Evolutionary conservation across 495 filamentous ascomycete genomes (phyloP).

Genomic region (Poronia punctata): DNA sequence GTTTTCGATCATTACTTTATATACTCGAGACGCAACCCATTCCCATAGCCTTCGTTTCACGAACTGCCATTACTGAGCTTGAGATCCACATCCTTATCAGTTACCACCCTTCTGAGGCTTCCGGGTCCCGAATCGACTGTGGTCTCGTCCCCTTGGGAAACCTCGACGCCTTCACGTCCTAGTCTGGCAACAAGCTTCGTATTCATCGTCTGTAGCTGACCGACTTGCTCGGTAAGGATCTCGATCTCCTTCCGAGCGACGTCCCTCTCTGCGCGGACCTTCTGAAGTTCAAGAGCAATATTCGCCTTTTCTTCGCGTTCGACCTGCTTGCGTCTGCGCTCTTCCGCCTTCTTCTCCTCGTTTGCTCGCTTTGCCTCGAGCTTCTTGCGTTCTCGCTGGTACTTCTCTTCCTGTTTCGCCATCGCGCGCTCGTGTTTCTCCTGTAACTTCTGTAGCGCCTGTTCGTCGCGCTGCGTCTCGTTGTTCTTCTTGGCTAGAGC

Average conservation of each 20-base stretch:
- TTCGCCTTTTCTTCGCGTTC: slow-evolving; percentile 49
- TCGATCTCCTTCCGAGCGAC: slow-evolving; percentile 53
- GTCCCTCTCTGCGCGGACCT: slow-evolving; percentile 49
- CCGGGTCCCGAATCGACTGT: no score
- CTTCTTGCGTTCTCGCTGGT: slow-evolving; percentile 53
- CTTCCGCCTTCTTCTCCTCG: slow-evolving; percentile 55
- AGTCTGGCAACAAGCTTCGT: slow-evolving; percentile 46
- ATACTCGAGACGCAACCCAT: no score
- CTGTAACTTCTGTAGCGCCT: slow-evolving; percentile 42
- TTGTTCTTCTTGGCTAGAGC: slow-evolving; percentile 34
- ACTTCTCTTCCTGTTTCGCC: slow-evolving; percentile 57
- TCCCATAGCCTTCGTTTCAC: no score
- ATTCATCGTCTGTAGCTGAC: slow-evolving; percentile 62
- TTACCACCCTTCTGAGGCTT: not conserved
- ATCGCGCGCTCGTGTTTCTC: slow-evolving; percentile 56
- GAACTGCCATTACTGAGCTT: not conserved
- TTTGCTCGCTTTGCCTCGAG: slow-evolving; percentile 55
- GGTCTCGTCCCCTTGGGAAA: no score
- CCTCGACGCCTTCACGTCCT: slow-evolving; percentile 33
- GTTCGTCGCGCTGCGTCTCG: slow-evolving; percentile 37
- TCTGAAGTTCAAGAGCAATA: slow-evolving; percentile 41
- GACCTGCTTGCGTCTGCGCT: slow-evolving; percentile 42
- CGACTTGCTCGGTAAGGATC: slow-evolving; percentile 54
- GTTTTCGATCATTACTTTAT: no score
- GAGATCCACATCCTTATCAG: not conserved